phyloP scores from a whole-genome alignment of 805 yeast genomes.

The Wickerhamomyces canadensis region DNA sequence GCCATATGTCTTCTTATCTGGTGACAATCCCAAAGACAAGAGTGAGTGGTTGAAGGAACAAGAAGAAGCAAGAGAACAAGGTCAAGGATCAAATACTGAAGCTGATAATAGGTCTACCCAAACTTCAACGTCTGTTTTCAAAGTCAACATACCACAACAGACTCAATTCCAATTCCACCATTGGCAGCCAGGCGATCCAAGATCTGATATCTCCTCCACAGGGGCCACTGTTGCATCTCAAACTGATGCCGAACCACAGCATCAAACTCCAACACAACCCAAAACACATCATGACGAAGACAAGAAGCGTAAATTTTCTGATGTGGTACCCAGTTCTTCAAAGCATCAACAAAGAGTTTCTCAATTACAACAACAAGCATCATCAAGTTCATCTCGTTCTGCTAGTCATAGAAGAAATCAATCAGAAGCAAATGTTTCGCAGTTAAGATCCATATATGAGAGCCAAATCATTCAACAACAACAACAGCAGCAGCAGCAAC shows the following conservation, averaged over 20 bases:
- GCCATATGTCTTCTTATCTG: conserved; percentile 28
- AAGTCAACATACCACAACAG: conserved; percentile 22
- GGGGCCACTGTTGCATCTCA: conserved; percentile 1
- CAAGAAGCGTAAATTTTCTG: conserved; percentile 4
- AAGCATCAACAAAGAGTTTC: neutral
- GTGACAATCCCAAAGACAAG: conserved; percentile 4
- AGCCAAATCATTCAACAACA: conserved; percentile 3
- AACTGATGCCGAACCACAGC: neutral
- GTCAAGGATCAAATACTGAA: neutral
- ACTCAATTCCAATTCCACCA: conserved; percentile 26
- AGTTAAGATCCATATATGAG: conserved; percentile 21
- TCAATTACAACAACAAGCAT: neutral
- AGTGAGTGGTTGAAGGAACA: neutral
- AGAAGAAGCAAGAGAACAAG: neutral
- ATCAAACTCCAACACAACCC: conserved; percentile 1
- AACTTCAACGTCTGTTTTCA: conserved; percentile 21
- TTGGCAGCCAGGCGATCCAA: conserved; percentile 23
- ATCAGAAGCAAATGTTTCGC: conserved; percentile 24
- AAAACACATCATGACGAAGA: conserved; percentile 2
- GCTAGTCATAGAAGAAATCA: conserved; percentile 22
- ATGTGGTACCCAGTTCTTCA: neutral
- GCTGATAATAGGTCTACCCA: conserved; percentile 1
- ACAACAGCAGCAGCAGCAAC: conserved; percentile 2
- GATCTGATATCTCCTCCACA: conserved; percentile 3
- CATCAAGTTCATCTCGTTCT: neutral